Percentiles rank a stretch among this genome's conserved stretches.
These are phyloP conservation scores for Hanseniaspora clermontiae DNA, from an alignment of 805 yeast species.

Conservation along the genomic window DNA sequence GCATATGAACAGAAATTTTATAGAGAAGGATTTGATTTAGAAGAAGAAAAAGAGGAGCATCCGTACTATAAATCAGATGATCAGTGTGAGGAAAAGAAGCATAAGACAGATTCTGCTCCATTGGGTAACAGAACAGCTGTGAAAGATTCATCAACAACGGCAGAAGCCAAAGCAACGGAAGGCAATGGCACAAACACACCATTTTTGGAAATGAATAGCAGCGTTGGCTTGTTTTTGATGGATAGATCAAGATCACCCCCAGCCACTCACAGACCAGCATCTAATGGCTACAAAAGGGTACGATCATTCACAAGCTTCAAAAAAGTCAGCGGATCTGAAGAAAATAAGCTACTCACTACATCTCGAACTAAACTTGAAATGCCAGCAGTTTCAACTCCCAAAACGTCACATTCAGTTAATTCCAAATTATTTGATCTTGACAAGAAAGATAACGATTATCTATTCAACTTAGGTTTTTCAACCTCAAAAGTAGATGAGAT, in stretches of 20 bases:
- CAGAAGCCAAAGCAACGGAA: not conserved
- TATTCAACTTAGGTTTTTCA: not conserved
- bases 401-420: not conserved
- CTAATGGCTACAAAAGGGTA: not conserved
- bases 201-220: constrained; percentile 14
- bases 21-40: constrained; percentile 35
- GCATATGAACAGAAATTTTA: constrained; percentile 32
- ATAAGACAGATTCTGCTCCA: not conserved
- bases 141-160: not conserved
- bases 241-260: not conserved
- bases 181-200: not conserved
- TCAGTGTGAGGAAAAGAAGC: constrained; percentile 24
- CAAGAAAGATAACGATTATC: not conserved
- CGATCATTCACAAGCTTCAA: not conserved
- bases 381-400: not conserved
- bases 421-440: not conserved
- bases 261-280: not conserved
- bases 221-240: not conserved
- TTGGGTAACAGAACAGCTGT: not conserved
- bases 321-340: not conserved
- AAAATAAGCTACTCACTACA: not conserved
- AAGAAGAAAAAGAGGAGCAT: constrained; percentile 22
- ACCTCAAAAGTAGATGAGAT: not conserved
- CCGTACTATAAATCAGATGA: constrained; percentile 20
- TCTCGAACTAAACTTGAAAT: not conserved